These are phyloP conservation scores for Thalia dealbata DNA, from an alignment of 176 grass and related monocot species.

Conservation along the genomic window DNA sequence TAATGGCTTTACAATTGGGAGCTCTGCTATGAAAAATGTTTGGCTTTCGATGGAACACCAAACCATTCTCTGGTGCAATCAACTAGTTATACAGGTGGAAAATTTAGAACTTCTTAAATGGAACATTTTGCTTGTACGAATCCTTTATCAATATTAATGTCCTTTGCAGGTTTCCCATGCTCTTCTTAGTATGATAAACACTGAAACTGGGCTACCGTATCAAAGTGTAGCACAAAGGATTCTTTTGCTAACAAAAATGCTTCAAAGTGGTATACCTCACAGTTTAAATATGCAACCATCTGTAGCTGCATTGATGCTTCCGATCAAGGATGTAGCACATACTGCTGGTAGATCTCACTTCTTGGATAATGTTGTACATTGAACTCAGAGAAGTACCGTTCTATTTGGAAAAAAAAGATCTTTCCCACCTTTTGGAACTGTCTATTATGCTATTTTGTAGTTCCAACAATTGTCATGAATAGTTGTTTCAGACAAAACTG, in stretches of 20 bases:
- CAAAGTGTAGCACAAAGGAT: constrained; percentile 56
- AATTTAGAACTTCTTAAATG: neutral
- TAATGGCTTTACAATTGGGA: constrained; percentile 83
- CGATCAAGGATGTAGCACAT: constrained; percentile 20
- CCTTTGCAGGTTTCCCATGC: constrained; percentile 75
- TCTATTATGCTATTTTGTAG: no score
- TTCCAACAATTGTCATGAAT: no score
- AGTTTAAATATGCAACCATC: constrained; percentile 43
- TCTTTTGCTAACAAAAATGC: constrained; percentile 76
- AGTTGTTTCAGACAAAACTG: no score
- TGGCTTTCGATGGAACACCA: constrained; percentile 98
- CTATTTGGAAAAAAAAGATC: no score
- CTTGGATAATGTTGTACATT: no score
- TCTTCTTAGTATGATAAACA: constrained; percentile 77
- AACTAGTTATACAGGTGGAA: constrained; percentile 79
- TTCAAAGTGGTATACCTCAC: constrained; percentile 64
- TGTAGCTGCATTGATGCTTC: constrained; percentile 17
- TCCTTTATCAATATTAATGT: constrained; percentile 18
- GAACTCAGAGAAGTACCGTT: no score
- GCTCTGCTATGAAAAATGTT: constrained; percentile 94
- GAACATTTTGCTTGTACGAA: constrained; percentile 10
- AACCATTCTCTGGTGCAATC: constrained; percentile 96
- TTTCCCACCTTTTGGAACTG: no score
- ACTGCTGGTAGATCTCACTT: constrained; percentile 34
- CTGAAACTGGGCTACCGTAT: constrained; percentile 43